Conservation (phyloP, 192 early-diverging fungal genomes). For the Pilobolus umbonatus region DNA sequence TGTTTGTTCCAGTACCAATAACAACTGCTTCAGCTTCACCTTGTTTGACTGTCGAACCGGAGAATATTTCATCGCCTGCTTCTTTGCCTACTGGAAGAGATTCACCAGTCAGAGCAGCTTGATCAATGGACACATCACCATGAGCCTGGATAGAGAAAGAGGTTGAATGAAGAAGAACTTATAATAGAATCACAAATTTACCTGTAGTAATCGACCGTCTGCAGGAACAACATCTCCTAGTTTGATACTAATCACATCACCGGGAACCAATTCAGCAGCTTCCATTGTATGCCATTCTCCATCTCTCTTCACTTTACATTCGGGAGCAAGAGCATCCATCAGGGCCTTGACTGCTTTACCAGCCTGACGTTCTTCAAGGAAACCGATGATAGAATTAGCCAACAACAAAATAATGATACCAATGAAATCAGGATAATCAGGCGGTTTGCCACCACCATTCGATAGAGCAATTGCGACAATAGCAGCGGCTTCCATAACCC, state of each 20-base stretch:
- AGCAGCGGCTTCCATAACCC: constrained; percentile 80
- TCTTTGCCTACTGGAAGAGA: constrained; percentile 67
- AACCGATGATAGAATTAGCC: constrained; percentile 83
- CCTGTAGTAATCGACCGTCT: constrained; percentile 71
- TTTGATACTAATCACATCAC: constrained; percentile 80
- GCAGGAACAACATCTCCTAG: constrained; percentile 87
- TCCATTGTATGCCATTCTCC: constrained; percentile 72
- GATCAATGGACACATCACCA: constrained; percentile 57
- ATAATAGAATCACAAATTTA: constrained; percentile 24
- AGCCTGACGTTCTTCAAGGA: constrained; percentile 81
- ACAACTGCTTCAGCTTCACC: constrained; percentile 76
- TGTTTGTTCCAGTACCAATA: constrained; percentile 74
- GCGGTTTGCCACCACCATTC: constrained; percentile 58
- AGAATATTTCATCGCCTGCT: constrained; percentile 68
- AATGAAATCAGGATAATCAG: constrained; percentile 80
- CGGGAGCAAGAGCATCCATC: constrained; percentile 82
- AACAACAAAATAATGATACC: constrained; percentile 77
- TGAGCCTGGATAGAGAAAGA: constrained; percentile 21
- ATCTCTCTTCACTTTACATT: constrained; percentile 82
- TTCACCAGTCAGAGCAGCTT: constrained; percentile 69
- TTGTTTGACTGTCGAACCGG: constrained; percentile 76
- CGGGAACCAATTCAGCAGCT: constrained; percentile 72
- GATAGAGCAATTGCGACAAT: constrained; percentile 71
- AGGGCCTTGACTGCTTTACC: constrained; percentile 88
- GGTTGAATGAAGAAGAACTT: too few relatives aligned